phyloP scores from a whole-genome alignment of 148 eudicot genomes.

The Camellia japonica region DNA sequence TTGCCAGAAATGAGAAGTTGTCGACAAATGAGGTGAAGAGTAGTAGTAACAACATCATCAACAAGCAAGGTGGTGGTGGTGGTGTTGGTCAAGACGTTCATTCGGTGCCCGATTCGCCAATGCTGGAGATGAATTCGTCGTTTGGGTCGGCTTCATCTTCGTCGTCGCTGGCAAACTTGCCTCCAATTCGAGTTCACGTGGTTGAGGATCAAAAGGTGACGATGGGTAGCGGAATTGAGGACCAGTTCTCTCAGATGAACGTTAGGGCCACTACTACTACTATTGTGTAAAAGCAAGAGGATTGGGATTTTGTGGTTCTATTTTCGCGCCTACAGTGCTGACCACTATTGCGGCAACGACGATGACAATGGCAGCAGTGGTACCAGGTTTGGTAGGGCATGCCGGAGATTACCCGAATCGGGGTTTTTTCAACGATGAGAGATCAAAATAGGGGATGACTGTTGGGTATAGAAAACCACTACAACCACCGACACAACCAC shows the following conservation, averaged over 20 bases:
- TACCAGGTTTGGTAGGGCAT: not conserved
- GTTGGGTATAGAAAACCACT: conserved; percentile 8
- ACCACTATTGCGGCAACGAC: not conserved
- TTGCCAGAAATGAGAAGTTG: conserved; percentile 18
- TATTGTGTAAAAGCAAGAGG: conserved; percentile 18
- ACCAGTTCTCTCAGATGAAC: conserved; percentile 24
- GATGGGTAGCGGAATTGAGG: conserved; percentile 18
- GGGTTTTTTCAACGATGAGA: conserved; percentile 16
- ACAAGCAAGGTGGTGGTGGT: conserved; percentile 15
- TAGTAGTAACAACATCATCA: conserved; percentile 14
- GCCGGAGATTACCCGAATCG: too few relatives aligned
- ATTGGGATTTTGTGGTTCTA: conserved; percentile 19
- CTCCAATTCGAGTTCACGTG: conserved; percentile 67
- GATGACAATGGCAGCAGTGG: too few relatives aligned
- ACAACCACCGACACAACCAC: conserved; percentile 3
- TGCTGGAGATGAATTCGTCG: conserved; percentile 61
- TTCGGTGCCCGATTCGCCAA: conserved; percentile 79
- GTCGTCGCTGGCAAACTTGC: conserved; percentile 62
- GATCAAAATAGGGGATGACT: conserved; percentile 16
- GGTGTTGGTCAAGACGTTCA: conserved; percentile 45
- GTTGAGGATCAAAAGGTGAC: conserved; percentile 33
- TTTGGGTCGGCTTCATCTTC: conserved; percentile 73
- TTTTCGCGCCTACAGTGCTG: conserved; percentile 8
- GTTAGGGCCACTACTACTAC: not conserved
- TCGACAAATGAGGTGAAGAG: conserved; percentile 13